Evolutionary conservation across 1,284 basidiomycete species (phyloP), one percentile per base, ranked within the genome.

Genomic region (Rhodotorula sp.): DNA sequence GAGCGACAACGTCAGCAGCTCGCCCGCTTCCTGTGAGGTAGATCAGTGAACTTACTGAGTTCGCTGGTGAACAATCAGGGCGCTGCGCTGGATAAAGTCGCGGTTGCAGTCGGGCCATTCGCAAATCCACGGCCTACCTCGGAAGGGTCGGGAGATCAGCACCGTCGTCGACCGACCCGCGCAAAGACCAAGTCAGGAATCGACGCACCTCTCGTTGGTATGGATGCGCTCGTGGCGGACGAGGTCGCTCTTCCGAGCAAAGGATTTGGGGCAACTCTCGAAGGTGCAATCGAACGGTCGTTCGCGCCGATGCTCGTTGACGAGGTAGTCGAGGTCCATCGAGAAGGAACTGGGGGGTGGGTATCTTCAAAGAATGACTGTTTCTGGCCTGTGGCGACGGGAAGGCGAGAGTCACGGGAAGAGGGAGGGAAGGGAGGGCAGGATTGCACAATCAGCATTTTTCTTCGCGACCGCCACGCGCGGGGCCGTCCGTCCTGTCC

Each of bases 211-310:
- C 61, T 80, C 79, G 64, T 80, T 80, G 26, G 72, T 76, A 62
- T 85, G 84, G 61, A 85, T 85, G 20, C 83, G 73, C 57, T 80
- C 80, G 75, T 85, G 84, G 56, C 84, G 78, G 7, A 82, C 81
- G 58, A 85, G 80, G 72, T 85, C 84, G 62, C 82, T 83, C 65
- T 82, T 81, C n/a, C 84, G 78, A 0, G 83, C 81, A 70, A 85
- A 85, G 0, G 83, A 79, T 74, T 84, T 84, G 65, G 79, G 75
- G 70, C 84, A 85, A 21, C 76, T 67, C 0, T 73, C 70, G 54
- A 78, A 80, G 31, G 77, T 78, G 77, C 84, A 84, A 34, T 79
- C 77, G 72, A 79, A 82, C 12, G 81, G 80, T 8, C 39, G 39
- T 43, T 43, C 39, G 39, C 39, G 18, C 31, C 18, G 18, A 20